These are phyloP conservation scores for Aspergillus puulaauensis DNA, from an alignment of 2,329 filamentous ascomycete species.

Conservation along the genomic window DNA sequence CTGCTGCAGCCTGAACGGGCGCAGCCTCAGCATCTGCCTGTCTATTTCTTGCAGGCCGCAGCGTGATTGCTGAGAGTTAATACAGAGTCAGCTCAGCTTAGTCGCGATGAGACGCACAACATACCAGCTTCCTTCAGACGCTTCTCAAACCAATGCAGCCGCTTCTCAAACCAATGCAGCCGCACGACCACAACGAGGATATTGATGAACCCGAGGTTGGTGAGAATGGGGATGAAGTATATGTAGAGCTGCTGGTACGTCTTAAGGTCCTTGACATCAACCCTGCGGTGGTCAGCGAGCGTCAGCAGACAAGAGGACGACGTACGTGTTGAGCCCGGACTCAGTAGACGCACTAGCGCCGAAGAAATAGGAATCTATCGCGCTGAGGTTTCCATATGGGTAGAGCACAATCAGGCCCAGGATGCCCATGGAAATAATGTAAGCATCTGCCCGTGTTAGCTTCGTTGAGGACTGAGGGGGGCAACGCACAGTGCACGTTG, in stretches of 20 bases:
- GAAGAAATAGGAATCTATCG: conserved; percentile 53
- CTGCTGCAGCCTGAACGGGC: too few species aligned
- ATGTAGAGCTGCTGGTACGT: conserved; percentile 54
- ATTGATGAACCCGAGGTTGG: conserved; percentile 53
- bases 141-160: conserved; percentile 52
- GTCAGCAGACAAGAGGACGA: neutral
- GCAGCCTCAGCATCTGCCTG: neutral
- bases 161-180: conserved; percentile 51
- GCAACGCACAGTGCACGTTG: too few species aligned
- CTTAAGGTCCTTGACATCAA: conserved; percentile 51
- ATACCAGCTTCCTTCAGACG: conserved; percentile 42
- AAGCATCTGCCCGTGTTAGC: conserved; percentile 33
- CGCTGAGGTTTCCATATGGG: conserved; percentile 41
- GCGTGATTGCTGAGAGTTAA: too few species aligned
- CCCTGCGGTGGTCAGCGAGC: conserved; percentile 29
- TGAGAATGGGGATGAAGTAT: conserved; percentile 52
- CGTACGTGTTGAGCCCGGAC: conserved; percentile 53
- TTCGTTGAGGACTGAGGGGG: too few species aligned
- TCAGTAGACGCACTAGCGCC: conserved; percentile 52
- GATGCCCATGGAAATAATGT: conserved; percentile 39
- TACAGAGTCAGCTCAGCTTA: too few species aligned
- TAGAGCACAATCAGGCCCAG: conserved; percentile 38
- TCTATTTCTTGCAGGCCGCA: too few species aligned
- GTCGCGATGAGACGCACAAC: too few species aligned
- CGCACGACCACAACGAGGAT: conserved; percentile 50